Evolutionary conservation across 2,329 filamentous ascomycete species (phyloP), one percentile per base, ranked within the genome.

Genomic region (Raffaelea arxii): DNA sequence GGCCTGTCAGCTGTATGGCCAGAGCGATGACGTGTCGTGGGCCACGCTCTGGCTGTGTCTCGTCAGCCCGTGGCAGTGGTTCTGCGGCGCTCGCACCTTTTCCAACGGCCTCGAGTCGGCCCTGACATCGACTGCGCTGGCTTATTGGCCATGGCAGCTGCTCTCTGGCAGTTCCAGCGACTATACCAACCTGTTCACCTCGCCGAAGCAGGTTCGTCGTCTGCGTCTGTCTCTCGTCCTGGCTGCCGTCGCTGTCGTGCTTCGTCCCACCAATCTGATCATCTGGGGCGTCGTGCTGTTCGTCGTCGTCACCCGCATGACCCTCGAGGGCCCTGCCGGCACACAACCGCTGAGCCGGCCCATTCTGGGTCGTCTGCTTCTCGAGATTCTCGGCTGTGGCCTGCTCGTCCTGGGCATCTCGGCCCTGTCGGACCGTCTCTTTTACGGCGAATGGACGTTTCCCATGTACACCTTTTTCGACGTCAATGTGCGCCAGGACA

Each of bases 41-140:
- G 78, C 82, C 53, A 77, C 84, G 55, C 70, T 94, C 40, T 73
- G 76, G 49, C 74, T 92, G 65, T 82, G 80, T 3, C 63, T 85
- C 38, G 69, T 81, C 57, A 94, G 81, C 63, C 87, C 92, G 6
- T 98, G 92, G 89, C 88, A 96, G 62, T 97, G 87, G 86, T 97
- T 92, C 65, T 92, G 84, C 65, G 92, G 89, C 2, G 91, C 89
- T 0, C 78, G 92, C 41, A 95, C 92, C 1, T 84, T 98, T 59
- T 96, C 91, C 46, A 98, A 98, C 66, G 92, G 83, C 44, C 70
- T 97, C 4, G 92, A 98, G 69, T 88, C 84, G n/a, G 86, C 85
- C 1, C 67, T 98, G 55, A 96, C 91, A 4, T 72, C 85, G 49
- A 72, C 80, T 56, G 91, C 89, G 2, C 69, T 97, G 40, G 80